Evolutionary conservation across 2,329 filamentous ascomycete genomes (phyloP).

Genomic region (Anthostomella pinea): DNA sequence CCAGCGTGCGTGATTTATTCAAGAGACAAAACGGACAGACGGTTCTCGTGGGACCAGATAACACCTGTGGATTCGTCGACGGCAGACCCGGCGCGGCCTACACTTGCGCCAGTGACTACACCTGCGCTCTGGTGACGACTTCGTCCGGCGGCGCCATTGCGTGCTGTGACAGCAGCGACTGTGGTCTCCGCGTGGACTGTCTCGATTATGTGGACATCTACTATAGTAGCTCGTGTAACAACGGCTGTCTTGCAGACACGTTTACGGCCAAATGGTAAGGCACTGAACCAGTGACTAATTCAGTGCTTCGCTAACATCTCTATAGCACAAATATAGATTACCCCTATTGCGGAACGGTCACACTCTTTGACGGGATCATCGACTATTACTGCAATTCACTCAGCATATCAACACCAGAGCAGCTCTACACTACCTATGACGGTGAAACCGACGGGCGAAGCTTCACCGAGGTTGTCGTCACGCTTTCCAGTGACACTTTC

Average conservation of each 20-base stretch:
- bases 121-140: slow-evolving; percentile 41
- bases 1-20: slow-evolving; percentile 33
- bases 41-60: slow-evolving; percentile 46
- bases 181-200: slow-evolving; percentile 37
- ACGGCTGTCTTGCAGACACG: slow-evolving; percentile 38
- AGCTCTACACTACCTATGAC: slow-evolving; percentile 39
- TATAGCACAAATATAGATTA: slow-evolving; percentile 33
- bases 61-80: slow-evolving; percentile 49
- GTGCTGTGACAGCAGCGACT: slow-evolving; percentile 39
- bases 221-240: slow-evolving; percentile 37
- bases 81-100: slow-evolving; percentile 38
- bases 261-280: slow-evolving; percentile 47
- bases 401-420: slow-evolving; percentile 32
- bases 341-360: slow-evolving; percentile 46
- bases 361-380: slow-evolving; percentile 38
- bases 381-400: slow-evolving; percentile 44
- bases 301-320: slow-evolving; percentile 15
- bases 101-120: slow-evolving; percentile 34
- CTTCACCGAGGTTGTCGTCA: slow-evolving; percentile 27
- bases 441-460: slow-evolving; percentile 34
- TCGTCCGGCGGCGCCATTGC: slow-evolving; percentile 36
- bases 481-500: slow-evolving; percentile 5
- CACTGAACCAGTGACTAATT: background rate
- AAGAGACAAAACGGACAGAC: slow-evolving; percentile 33
- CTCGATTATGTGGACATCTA: slow-evolving; percentile 37